Percentiles rank a stretch among this genome's conserved stretches.
phyloP scores from a whole-genome alignment of 257 asterid species.

The Plantago elongata region DNA sequence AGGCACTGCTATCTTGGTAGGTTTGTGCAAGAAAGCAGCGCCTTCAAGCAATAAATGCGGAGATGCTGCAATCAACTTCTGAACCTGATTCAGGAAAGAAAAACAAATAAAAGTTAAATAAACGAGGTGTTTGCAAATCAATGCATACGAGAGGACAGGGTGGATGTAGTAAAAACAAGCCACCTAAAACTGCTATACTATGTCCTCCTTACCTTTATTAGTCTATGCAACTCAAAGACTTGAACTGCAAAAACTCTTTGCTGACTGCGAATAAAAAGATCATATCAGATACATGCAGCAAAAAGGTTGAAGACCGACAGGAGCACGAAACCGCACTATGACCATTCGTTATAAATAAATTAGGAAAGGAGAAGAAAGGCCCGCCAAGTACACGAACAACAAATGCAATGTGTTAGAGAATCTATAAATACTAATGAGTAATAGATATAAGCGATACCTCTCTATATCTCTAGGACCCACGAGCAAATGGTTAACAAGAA shows the following conservation, averaged over 20 bases:
- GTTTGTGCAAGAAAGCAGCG: conserved; percentile 30
- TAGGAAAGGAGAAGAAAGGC: background rate
- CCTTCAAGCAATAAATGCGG: conserved; percentile 61
- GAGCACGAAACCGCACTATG: background rate
- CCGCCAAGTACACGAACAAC: background rate
- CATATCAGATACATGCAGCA: conserved; percentile 1
- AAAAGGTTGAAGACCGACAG: conserved; percentile 3
- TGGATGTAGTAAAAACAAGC: background rate
- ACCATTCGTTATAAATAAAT: background rate
- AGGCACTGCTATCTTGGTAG: conserved; percentile 30
- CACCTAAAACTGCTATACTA: conserved; percentile 4
- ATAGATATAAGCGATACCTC: background rate
- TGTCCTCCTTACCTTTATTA: conserved; percentile 52
- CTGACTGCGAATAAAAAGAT: conserved; percentile 47
- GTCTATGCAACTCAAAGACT: conserved; percentile 90
- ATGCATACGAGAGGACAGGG: background rate
- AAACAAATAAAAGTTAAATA: background rate
- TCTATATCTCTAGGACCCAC: background rate
- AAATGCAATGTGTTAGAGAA: background rate
- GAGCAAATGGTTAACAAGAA: background rate
- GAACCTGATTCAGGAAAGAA: conserved; percentile 48
- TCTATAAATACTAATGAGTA: conserved; percentile 5
- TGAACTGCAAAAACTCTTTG: conserved; percentile 90
- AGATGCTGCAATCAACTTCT: conserved; percentile 59
- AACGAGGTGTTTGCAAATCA: background rate